These are phyloP conservation scores for Paspalum vaginatum DNA, from an alignment of 176 grass and related monocot genomes.

Conservation along the genomic window DNA sequence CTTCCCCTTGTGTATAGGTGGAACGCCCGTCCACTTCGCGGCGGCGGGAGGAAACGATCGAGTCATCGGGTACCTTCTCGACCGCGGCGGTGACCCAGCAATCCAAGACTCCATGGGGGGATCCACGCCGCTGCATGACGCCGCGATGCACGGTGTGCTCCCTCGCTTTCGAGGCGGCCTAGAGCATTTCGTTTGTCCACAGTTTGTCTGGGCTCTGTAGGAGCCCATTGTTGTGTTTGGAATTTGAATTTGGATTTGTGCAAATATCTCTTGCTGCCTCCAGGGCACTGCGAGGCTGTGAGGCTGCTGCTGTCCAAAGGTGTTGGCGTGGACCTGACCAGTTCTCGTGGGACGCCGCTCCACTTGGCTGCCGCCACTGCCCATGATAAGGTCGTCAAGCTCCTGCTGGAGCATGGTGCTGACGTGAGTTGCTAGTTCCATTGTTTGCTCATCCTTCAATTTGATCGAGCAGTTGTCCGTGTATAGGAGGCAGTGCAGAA, in stretches of 20 bases:
- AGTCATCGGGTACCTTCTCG: slow-evolving; percentile 35
- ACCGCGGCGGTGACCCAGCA: slow-evolving; percentile 38
- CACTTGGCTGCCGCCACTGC: slow-evolving; percentile 22
- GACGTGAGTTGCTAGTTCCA: slow-evolving; percentile 32
- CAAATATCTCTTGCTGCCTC: not conserved
- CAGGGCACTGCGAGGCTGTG: slow-evolving; percentile 34
- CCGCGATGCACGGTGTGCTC: slow-evolving; percentile 24
- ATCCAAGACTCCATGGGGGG: slow-evolving; percentile 15
- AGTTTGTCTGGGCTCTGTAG: no score
- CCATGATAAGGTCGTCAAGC: slow-evolving; percentile 10
- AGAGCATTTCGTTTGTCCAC: no score
- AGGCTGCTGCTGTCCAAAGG: slow-evolving; percentile 41
- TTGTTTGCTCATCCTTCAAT: not conserved
- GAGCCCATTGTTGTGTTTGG: no score
- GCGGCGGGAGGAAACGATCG: not conserved
- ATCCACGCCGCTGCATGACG: slow-evolving; percentile 39
- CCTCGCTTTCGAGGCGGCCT: not conserved
- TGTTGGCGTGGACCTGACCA: slow-evolving; percentile 35
- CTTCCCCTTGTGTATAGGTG: slow-evolving; percentile 1
- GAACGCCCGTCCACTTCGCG: not conserved
- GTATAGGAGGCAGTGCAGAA: no score
- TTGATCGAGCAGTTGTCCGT: no score
- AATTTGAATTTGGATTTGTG: not conserved
- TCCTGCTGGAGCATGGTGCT: slow-evolving; percentile 48
- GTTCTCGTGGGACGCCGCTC: slow-evolving; percentile 38